A percentile compares a stretch with the other conserved stretches of the same genome.
phyloP scores from a whole-genome alignment of 2,329 filamentous ascomycete species.

The Fusarium ambrosium region DNA sequence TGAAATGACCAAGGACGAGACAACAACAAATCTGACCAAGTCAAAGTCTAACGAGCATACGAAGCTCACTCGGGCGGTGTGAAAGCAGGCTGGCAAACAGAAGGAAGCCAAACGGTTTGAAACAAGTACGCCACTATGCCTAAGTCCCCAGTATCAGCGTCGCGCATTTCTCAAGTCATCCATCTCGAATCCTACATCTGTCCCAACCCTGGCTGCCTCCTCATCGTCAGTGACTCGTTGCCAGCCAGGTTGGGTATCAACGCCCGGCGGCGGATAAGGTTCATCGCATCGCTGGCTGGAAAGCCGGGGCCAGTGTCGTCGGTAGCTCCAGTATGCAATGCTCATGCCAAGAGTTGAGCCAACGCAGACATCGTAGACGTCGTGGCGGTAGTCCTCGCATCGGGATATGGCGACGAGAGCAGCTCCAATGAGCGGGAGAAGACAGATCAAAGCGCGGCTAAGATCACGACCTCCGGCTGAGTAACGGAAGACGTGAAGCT shows the following conservation, averaged over 20 bases:
- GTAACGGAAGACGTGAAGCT: constrained; percentile 70
- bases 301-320: constrained; percentile 72
- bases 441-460: constrained; percentile 67
- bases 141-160: constrained; percentile 46
- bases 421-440: constrained; percentile 72
- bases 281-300: constrained; percentile 67
- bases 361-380: constrained; percentile 76
- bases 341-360: constrained; percentile 72
- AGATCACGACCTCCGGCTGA: constrained; percentile 63
- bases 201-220: constrained; percentile 54
- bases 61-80: constrained; percentile 5
- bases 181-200: constrained; percentile 58
- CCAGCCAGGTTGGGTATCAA: constrained; percentile 53
- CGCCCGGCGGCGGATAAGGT: constrained; percentile 66
- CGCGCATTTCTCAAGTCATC: constrained; percentile 42
- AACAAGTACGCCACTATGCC: constrained; percentile 39
- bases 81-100: constrained; percentile 21
- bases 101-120: constrained; percentile 18
- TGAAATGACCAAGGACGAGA: constrained; percentile 44
- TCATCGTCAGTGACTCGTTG: constrained; percentile 68
- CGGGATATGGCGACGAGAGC: constrained; percentile 77
- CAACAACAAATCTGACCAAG: constrained; percentile 21
- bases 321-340: constrained; percentile 75
- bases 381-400: constrained; percentile 78
- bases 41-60: constrained; percentile 23